Base-by-base conservation (phyloP, 176 grass and related monocot species). In the Musa troglodytarum region DNA sequence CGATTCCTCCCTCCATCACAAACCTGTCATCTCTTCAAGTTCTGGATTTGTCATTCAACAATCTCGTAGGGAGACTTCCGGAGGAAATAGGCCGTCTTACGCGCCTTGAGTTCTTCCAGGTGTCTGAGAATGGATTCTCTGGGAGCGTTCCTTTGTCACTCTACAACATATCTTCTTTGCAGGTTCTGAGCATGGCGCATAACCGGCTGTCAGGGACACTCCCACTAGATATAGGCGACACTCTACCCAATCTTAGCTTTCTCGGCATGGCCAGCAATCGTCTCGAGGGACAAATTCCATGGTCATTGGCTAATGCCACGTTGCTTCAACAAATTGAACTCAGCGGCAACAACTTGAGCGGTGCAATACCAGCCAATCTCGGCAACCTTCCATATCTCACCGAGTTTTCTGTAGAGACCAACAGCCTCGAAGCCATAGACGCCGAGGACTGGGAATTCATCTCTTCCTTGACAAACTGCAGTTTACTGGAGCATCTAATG, bases 361-460 rank as follows among this genome's bases (percentile, higher is more conserved):
- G 82, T 11, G 0, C 11, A 21, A 77, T 83, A 14, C 82, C 82
- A 7, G 13, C 76, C 6, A 79, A 57, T 55, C 25, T 83, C 17
- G 82, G 82, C 8, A 61, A 19, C 9, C 50, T 78, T 0, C 22
- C 25, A 43, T 17, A 49, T 43, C 66, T 83, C 23, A 65, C 0
- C 20, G 13, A 49, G 26, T 34, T 83, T 1, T 56, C 11, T 12
- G 19, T 83, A 1, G 55, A 11, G 22, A 3, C 1, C 7, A 83
- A 83, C 66, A 53, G 3, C 9, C 76, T 83, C 2, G 68, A 73
- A 61, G 65, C 72, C 8, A 50, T 14, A 1, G n/a, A 20, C 9
- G 68, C 68, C 15, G 10, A 10, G 15, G 82, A 78, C 52, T 83
- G 82, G 82, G 69, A 53, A 11, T 83, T 83, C 62, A 0, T 83